Percentiles rank a stretch among this genome's conserved stretches.
These are phyloP conservation scores for Heterobasidion irregulare DNA, from an alignment of 1,284 basidiomycete genomes.

Conservation along the genomic window DNA sequence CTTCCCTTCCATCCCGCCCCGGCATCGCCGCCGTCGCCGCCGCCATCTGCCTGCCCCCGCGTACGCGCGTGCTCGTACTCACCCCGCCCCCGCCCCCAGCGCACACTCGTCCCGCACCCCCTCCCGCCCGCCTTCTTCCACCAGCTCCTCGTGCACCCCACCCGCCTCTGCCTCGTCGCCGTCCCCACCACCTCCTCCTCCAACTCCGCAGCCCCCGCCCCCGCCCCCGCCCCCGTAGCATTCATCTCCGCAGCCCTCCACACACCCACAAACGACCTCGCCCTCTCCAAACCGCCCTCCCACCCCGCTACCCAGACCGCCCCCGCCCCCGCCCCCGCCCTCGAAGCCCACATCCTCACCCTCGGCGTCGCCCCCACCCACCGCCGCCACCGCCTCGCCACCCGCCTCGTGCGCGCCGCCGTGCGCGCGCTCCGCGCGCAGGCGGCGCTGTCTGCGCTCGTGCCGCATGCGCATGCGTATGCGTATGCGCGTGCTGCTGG, in stretches of 20 bases:
- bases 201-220: not conserved
- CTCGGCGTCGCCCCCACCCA: constrained; percentile 44
- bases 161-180: constrained; percentile 42
- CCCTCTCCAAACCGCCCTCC: too few relatives aligned
- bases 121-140: constrained; percentile 40
- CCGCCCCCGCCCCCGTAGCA: constrained; percentile 24
- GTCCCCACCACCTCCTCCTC: constrained; percentile 20
- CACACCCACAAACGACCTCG: constrained; percentile 12
- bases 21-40: constrained; percentile 38
- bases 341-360: constrained; percentile 41
- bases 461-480: constrained; percentile 1
- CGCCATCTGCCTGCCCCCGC: too few relatives aligned
- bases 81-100: constrained; percentile 18
- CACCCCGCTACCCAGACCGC: too few relatives aligned
- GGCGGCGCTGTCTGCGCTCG: not conserved
- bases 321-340: not conserved
- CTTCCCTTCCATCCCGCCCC: constrained; percentile 19
- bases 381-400: constrained; percentile 39
- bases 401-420: constrained; percentile 34
- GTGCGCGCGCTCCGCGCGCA: constrained; percentile 10
- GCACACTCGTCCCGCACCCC: not conserved
- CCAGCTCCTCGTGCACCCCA: constrained; percentile 41
- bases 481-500: too few relatives aligned
- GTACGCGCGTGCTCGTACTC: constrained; percentile 10
- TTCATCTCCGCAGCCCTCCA: constrained; percentile 41